Evolutionary conservation across 2,329 filamentous ascomycete genomes (phyloP), one percentile per base, ranked within the genome.

Genomic region (Fusarium tuaranense): DNA sequence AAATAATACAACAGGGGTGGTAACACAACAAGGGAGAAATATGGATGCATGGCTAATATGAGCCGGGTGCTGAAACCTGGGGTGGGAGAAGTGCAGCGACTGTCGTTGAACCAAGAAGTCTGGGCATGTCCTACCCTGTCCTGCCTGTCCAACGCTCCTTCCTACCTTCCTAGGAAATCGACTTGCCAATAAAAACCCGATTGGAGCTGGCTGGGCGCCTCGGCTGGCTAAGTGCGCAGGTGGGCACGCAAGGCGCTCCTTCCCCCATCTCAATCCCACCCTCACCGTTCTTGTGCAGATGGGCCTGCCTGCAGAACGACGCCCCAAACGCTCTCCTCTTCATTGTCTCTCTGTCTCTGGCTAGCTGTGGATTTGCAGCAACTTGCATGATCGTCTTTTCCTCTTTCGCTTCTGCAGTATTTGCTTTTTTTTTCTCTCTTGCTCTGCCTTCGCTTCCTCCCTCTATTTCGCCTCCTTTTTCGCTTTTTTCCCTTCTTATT

Each of bases 261-360:
- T 71, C 38, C 34, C 46, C 44, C 60, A 55, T 71, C 60, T 36
- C 34, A 65, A 22, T 69, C 68, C 64, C 64, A 64, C 68, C 53
- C 65, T 78, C 76, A 77, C 76, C 71, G 75, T 76, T 76, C 71
- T 75, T 66, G 71, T 76, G 75, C 73, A 78, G 68, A 68, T 67
- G 69, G 41, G 46, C 22, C 22, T 22, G 12, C 41, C 60, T 68
- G 72, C 67, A 71, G 66, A 77, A 62, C 46, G 64, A 55, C 66
- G 59, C 66, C 63, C 55, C 58, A 76, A 71, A 73, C 55, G 59
- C 58, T 76, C 32, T 34, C 32, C 32, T 34, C 32, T 34, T 34
- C 32, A 34, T 34, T 34, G 32, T 34, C 32, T 34, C 12, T 36
- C 22, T 41, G 60, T 18, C 9, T 25, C 44, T 27, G 44, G 14